Evolutionary conservation across 768 basidiomycete species (phyloP), one percentile per base, ranked within the genome.

Genomic region (Nevesoporus exiguus): DNA sequence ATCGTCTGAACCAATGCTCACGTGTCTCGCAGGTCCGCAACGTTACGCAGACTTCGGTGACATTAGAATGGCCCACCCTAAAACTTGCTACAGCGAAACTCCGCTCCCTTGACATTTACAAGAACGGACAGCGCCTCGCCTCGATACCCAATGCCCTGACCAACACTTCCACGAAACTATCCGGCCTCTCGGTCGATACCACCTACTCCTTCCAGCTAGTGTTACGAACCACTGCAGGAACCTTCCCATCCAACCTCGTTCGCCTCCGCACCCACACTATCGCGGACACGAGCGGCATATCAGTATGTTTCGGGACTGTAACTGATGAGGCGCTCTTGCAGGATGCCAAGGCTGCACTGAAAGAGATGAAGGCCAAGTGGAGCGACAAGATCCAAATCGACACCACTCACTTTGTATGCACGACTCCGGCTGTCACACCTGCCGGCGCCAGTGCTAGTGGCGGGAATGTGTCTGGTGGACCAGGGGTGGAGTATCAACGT

Each of bases 361-460:
- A 79, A 43, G 85, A 90, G 62, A 97, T 98, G 89, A 81, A 79
- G 39, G 96, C 92, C 0, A 88, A 88, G 60, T 94, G 88, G 86
- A 90, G 85, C 63, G 88, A 95, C 60, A 88, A 84, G 64, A 94
- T 99, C 37, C 91, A 95, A 74, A 95, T 98, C 54, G 96, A 99
- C 66, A 98, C 96, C 10, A 98, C 95, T 0, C 96, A 99, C 71
- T 99, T 97, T 61, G 94, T 98, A 39, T 96, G 94, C 67, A 96
- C 93, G 17, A 93, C 90, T 0, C 93, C 94, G 3, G 87, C 85
- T 1, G 80, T 83, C 10, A 85, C 83, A 0, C 81, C 84, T 0
- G 62, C 69, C 10, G 86, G 82, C 30, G 83, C 83, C 10, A 78
- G 75, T 53, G 78, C 78, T 0, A 75, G 78, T 9, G 83, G 85